Percentiles rank a stretch among this genome's conserved stretches.
Conservation (phyloP, 495 filamentous ascomycete genomes). For the Podospora sp. region DNA sequence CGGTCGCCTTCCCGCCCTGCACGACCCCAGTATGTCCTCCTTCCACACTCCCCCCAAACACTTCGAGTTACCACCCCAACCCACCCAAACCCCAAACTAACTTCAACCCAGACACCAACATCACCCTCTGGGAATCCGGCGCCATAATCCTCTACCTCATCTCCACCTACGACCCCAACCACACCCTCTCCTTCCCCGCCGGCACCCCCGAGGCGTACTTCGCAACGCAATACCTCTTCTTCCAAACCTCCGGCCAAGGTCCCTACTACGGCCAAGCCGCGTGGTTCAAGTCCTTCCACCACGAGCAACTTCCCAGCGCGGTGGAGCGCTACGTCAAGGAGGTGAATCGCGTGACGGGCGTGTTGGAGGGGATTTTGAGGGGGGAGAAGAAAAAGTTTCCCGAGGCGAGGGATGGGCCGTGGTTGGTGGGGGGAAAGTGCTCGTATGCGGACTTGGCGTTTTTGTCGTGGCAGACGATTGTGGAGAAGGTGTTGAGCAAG, state of each 20-base stretch:
- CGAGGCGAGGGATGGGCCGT: constrained; percentile 35
- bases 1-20: constrained; percentile 64
- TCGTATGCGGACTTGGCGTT: constrained; percentile 64
- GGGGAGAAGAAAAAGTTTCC: constrained; percentile 40
- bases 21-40: constrained; percentile 54
- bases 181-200: constrained; percentile 58
- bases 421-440: constrained; percentile 61
- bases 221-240: constrained; percentile 67
- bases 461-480: constrained; percentile 53
- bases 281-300: constrained; percentile 55
- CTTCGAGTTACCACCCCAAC: too few relatives aligned
- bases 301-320: constrained; percentile 61
- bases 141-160: constrained; percentile 76
- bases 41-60: neutral
- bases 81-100: neutral
- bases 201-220: constrained; percentile 53
- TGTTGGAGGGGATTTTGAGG: constrained; percentile 57
- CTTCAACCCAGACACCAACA: constrained; percentile 43
- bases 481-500: constrained; percentile 26
- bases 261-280: constrained; percentile 65
- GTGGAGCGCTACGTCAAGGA: constrained; percentile 64
- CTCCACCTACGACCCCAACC: constrained; percentile 67
- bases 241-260: constrained; percentile 68
- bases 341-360: constrained; percentile 59
- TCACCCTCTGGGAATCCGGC: constrained; percentile 73